Conservation (phyloP, 1,284 basidiomycete genomes). For the Heterobasidion parviporum region DNA sequence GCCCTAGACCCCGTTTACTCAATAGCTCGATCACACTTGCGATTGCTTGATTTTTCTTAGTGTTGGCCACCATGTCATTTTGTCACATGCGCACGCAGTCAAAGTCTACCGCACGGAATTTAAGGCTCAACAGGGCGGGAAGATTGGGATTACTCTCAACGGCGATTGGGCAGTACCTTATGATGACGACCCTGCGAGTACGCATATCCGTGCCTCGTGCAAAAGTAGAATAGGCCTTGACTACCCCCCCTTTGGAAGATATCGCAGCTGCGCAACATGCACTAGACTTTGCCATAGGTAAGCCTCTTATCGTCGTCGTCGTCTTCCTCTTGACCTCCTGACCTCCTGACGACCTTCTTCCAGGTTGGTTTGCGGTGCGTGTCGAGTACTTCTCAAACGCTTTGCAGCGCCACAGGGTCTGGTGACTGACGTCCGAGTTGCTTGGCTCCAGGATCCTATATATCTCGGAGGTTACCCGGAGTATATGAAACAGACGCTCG, state of each 20-base stretch:
- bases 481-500: constrained; percentile 52
- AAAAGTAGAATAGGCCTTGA: neutral
- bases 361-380: constrained; percentile 57
- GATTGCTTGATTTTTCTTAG: constrained; percentile 22
- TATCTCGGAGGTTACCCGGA: constrained; percentile 67
- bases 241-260: constrained; percentile 27
- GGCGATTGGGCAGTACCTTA: constrained; percentile 66
- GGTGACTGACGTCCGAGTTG: constrained; percentile 7
- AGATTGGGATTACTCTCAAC: constrained; percentile 71
- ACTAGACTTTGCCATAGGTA: constrained; percentile 58
- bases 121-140: constrained; percentile 44
- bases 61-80: constrained; percentile 60
- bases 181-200: constrained; percentile 57
- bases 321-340: constrained; percentile 4
- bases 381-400: neutral
- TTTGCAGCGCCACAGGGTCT: neutral
- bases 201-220: constrained; percentile 14
- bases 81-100: constrained; percentile 61
- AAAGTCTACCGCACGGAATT: constrained; percentile 59
- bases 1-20: neutral
- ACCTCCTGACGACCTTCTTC: neutral
- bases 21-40: neutral
- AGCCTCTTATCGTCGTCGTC: constrained; percentile 13
- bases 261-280: constrained; percentile 58
- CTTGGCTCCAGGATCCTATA: constrained; percentile 48